Evolutionary conservation across 2,329 filamentous ascomycete genomes (phyloP), one percentile per base, ranked within the genome.

Genomic region (Davidsoniella eucalypti): DNA sequence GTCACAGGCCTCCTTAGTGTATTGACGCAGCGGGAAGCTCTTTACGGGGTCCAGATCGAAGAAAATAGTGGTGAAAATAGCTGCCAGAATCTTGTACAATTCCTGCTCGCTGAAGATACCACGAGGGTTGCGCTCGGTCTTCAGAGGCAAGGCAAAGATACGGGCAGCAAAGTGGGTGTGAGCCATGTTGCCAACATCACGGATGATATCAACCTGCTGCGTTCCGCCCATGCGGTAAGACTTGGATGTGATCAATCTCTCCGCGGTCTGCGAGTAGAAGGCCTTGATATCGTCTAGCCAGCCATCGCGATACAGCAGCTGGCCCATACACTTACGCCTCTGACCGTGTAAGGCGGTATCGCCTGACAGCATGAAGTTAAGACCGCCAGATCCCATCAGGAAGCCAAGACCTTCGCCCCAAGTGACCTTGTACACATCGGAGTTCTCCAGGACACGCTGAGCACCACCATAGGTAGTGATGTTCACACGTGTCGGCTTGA

Each of bases 131-230:
- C 75, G 67, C 2, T 63, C 60, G 0, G 75, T 79, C 65, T 84
- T 84, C 38, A 87, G 66, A 0, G 82, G 80, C 3, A 86, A 65
- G 45, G 77, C 75, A 59, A 84, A 82, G 18, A 70, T 68, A 4
- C 72, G 70, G 2, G 80, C 68, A 0, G 74, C 76, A 39, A 84
- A 84, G 56, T 76, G 69, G 3, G 79, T 75, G 5, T 81, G 80
- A 0, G 71, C 73, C 23, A 84, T 64, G 58, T 86, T 86, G 23
- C 76, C 80, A 1, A 86, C 73, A 50, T 85, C 79, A 21, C 79
- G 74, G 8, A 85, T 67, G 3, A 88, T 69, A 57, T 92, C 85
- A 39, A 87, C 73, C 59, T 85, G 80, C 3, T 69, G 73, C 50
- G 57, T 59, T 1, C 61, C 65, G 25, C 58, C 64, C 1, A 88